Conservation (phyloP, 2,329 filamentous ascomycete species). For the Clonostachys byssicola region DNA sequence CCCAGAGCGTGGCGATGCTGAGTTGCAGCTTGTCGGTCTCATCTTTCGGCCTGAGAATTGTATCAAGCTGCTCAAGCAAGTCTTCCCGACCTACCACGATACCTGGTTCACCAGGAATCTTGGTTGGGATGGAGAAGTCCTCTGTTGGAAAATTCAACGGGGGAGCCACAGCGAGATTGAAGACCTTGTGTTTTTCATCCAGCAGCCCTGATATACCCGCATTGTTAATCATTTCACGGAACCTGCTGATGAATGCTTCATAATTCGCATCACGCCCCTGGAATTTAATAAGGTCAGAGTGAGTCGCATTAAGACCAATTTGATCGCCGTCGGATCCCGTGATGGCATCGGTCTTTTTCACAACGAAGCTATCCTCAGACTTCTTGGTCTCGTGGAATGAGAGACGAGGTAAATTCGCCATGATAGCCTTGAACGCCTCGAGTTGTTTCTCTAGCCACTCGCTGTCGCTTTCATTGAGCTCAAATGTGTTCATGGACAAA, state of each 20-base stretch:
- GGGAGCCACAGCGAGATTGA: slow-evolving; percentile 10
- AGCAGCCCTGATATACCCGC: slow-evolving; percentile 6
- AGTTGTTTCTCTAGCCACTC: slow-evolving; percentile 17
- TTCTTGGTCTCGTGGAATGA: slow-evolving; percentile 18
- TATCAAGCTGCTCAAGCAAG: slow-evolving; percentile 8
- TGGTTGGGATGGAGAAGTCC: slow-evolving; percentile 10
- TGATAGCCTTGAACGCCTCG: slow-evolving; percentile 16
- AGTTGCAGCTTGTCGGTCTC: slow-evolving; percentile 6
- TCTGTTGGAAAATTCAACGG: slow-evolving; percentile 8
- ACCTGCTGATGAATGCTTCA: slow-evolving; percentile 11
- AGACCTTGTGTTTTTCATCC: slow-evolving; percentile 10
- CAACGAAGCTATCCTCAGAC: slow-evolving; percentile 13
- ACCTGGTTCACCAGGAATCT: slow-evolving; percentile 6
- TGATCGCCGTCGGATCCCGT: slow-evolving; percentile 14
- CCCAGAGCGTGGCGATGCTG: slow-evolving; percentile 14
- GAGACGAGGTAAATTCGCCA: slow-evolving; percentile 10
- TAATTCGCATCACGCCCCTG: slow-evolving; percentile 17
- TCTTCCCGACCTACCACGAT: slow-evolving; percentile 2
- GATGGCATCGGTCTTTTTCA: slow-evolving; percentile 14
- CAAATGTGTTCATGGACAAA: not conserved
- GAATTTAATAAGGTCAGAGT: slow-evolving; percentile 14
- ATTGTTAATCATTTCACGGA: slow-evolving; percentile 11
- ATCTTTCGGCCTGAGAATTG: slow-evolving; percentile 4
- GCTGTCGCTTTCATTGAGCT: slow-evolving; percentile 7
- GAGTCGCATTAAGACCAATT: slow-evolving; percentile 11